Evolutionary conservation across 495 filamentous ascomycete genomes (phyloP).

Genomic region (Stereocaulon alpinum): DNA sequence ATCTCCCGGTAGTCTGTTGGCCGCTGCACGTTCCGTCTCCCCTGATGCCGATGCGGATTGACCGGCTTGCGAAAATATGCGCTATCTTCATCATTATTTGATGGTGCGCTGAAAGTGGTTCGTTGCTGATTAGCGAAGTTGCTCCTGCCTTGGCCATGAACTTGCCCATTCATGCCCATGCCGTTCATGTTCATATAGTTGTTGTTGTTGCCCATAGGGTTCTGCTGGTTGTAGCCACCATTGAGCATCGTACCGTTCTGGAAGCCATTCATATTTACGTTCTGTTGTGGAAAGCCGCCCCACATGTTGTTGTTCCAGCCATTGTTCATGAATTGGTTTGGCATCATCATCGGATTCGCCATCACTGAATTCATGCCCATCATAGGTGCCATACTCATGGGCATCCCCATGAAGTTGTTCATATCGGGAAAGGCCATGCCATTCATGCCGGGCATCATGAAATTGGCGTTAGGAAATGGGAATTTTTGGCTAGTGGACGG

Average conservation of each 20-base stretch:
- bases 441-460: conserved; percentile 14
- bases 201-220: conserved; percentile 26
- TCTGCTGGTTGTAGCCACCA: conserved; percentile 10
- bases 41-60: conserved; percentile 85
- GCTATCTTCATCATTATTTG: conserved; percentile 69
- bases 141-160: conserved; percentile 25
- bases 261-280: conserved; percentile 10
- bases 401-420: conserved; percentile 32
- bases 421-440: conserved; percentile 35
- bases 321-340: conserved; percentile 18
- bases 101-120: conserved; percentile 49
- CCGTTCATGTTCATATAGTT: conserved; percentile 46
- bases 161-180: conserved; percentile 18
- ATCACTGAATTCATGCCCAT: conserved; percentile 31
- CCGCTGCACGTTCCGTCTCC: conserved; percentile 61
- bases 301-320: conserved; percentile 18
- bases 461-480: conserved; percentile 5
- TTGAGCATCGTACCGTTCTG: conserved; percentile 9
- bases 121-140: conserved; percentile 66
- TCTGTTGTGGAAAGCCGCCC: conserved; percentile 14
- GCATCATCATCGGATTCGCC: conserved; percentile 46
- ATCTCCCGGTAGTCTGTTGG: conserved; percentile 85
- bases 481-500: conserved; percentile 2
- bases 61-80: conserved; percentile 94
- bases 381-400: conserved; percentile 31